A percentile compares a stretch with the other conserved stretches of the same genome.
Conservation (phyloP, 768 basidiomycete species). For the Crepidotus variabilis region DNA sequence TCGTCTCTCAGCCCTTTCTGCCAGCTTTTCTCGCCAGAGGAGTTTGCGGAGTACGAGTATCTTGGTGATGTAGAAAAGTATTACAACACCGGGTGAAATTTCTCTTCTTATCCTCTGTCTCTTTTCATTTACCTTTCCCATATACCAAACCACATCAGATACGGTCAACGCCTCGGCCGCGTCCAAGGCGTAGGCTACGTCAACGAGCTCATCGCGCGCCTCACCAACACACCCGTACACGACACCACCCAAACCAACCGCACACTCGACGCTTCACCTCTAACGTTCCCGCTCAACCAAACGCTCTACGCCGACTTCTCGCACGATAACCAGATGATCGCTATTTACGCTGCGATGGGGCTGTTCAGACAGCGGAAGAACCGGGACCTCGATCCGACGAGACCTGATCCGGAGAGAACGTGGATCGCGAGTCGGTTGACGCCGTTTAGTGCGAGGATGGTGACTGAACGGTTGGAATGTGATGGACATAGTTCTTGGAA, state of each 20-base stretch:
- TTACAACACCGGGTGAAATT: conserved; percentile 66
- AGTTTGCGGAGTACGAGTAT: conserved; percentile 70
- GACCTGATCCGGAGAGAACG: conserved; percentile 28
- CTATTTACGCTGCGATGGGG: conserved; percentile 66
- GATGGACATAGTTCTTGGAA: conserved; percentile 6
- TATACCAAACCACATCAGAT: conserved; percentile 41
- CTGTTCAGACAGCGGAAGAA: conserved; percentile 41
- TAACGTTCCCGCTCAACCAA: conserved; percentile 69
- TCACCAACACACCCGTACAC: conserved; percentile 57
- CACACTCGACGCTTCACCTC: conserved; percentile 59
- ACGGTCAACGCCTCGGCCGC: conserved; percentile 65
- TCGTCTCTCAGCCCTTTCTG: conserved; percentile 64
- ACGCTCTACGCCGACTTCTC: conserved; percentile 76
- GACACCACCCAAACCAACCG: conserved; percentile 76
- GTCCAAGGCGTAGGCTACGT: conserved; percentile 86
- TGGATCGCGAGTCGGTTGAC: conserved; percentile 63
- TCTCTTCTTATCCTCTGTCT: neutral
- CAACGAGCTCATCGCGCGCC: conserved; percentile 84
- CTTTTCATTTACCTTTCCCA: neutral
- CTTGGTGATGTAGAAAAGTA: conserved; percentile 72
- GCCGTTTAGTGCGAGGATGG: conserved; percentile 73
- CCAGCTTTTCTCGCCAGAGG: conserved; percentile 56
- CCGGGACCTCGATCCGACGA: conserved; percentile 28
- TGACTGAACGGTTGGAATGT: conserved; percentile 67
- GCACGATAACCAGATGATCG: conserved; percentile 83